phyloP scores from a whole-genome alignment of 345 rosid species.

The Bruguiera parviflora region DNA sequence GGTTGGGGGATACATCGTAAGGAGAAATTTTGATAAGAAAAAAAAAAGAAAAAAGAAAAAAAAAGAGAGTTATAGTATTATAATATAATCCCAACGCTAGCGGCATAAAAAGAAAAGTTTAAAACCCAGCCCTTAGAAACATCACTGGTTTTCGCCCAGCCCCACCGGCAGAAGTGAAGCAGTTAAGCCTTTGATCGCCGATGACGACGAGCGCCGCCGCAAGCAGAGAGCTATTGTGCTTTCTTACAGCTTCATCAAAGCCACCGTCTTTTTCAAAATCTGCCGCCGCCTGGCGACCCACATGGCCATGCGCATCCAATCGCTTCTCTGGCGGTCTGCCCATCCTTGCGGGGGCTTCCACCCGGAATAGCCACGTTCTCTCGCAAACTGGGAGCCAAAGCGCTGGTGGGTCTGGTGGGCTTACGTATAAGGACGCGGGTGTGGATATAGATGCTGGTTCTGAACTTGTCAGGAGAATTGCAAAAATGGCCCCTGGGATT shows the following conservation, averaged over 20 bases:
- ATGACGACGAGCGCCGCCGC: conserved; percentile 7
- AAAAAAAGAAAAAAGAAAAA: too few species aligned
- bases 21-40: too few species aligned
- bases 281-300: neutral
- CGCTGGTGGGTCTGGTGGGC: conserved; percentile 22
- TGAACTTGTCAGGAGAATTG: conserved; percentile 79
- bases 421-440: conserved; percentile 80
- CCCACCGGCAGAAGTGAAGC: neutral
- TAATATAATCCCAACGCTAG: too few species aligned
- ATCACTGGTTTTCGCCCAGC: neutral
- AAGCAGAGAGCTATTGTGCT: conserved; percentile 12
- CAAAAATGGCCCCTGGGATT: conserved; percentile 87
- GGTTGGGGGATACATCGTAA: too few species aligned
- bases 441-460: conserved; percentile 95
- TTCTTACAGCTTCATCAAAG: conserved; percentile 1
- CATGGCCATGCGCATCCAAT: neutral
- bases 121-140: neutral
- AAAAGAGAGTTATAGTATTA: too few species aligned
- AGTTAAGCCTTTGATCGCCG: neutral
- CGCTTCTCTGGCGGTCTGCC: conserved; percentile 5
- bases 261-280: neutral
- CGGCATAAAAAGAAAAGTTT: neutral
- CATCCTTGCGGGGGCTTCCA: neutral
- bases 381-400: neutral
- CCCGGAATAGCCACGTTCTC: neutral